phyloP scores from a whole-genome alignment of 306 rosid genomes.

The Glycine latifolia region DNA sequence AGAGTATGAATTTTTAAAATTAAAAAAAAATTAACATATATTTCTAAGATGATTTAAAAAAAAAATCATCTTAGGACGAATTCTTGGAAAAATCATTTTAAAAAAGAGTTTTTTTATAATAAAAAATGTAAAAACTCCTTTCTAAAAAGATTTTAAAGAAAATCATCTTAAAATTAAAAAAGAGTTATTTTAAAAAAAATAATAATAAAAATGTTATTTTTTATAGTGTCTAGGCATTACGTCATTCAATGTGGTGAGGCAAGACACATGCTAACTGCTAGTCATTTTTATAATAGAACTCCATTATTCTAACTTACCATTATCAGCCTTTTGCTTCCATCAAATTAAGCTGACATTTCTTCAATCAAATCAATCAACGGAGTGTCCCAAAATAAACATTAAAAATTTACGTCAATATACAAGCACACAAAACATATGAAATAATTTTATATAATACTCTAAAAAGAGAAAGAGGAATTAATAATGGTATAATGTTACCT shows the following conservation, averaged over 20 bases:
- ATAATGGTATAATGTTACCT: constrained; percentile 53
- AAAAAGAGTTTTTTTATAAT: too few relatives aligned
- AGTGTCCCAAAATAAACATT: constrained; percentile 34
- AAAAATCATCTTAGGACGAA: too few relatives aligned
- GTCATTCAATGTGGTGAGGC: constrained; percentile 30
- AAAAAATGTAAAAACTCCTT: too few relatives aligned
- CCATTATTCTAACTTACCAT: not conserved
- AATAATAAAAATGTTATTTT: too few relatives aligned
- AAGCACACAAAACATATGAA: constrained; percentile 43
- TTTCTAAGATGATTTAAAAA: too few relatives aligned
- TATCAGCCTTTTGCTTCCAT: not conserved
- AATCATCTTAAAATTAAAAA: too few relatives aligned
- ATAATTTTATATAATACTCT: not conserved
- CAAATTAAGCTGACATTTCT: constrained; percentile 8
- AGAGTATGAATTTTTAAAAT: too few relatives aligned
- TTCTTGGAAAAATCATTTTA: too few relatives aligned
- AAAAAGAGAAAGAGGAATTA: constrained; percentile 5
- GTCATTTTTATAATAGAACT: constrained; percentile 3
- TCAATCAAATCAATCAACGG: constrained; percentile 41
- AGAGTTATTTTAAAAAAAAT: too few relatives aligned
- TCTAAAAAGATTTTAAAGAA: too few relatives aligned
- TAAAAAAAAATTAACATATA: too few relatives aligned
- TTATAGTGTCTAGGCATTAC: too few relatives aligned
- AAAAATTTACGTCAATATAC: constrained; percentile 6
- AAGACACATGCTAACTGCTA: constrained; percentile 4